Evolutionary conservation across 257 asterid genomes (phyloP).

Genomic region (Solanum arcanum): DNA sequence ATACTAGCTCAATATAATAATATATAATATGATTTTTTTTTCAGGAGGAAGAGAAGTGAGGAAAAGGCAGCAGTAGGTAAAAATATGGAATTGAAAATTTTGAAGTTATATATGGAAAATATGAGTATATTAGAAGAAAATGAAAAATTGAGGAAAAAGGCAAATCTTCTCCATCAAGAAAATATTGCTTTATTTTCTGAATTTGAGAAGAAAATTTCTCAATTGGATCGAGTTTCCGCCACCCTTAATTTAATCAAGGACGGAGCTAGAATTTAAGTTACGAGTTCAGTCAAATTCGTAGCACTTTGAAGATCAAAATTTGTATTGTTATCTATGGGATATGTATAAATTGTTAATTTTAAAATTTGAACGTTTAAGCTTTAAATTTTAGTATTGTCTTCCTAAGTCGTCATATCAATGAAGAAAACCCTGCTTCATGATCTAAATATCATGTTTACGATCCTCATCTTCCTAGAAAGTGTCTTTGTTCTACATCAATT

Average conservation of each 20-base stretch:
- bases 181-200: constrained; percentile 48
- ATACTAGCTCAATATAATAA: neutral
- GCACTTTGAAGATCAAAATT: neutral
- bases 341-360: neutral
- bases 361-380: neutral
- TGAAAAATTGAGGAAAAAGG: constrained; percentile 50
- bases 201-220: constrained; percentile 18
- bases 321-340: neutral
- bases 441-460: neutral
- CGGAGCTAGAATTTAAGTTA: neutral
- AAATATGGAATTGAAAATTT: constrained; percentile 39
- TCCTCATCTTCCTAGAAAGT: neutral
- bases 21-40: neutral
- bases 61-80: constrained; percentile 13
- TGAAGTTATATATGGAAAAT: constrained; percentile 71
- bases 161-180: constrained; percentile 58
- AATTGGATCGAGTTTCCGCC: neutral
- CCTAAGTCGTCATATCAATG: neutral
- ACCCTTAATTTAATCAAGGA: neutral
- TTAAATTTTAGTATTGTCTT: neutral
- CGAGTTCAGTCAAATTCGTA: neutral
- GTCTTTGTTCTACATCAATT: neutral
- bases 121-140: constrained; percentile 56
- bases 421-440: neutral
- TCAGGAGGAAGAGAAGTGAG: constrained; percentile 16